Base-by-base conservation (phyloP, 202 grass and related monocot species). In the Carex arenaria region DNA sequence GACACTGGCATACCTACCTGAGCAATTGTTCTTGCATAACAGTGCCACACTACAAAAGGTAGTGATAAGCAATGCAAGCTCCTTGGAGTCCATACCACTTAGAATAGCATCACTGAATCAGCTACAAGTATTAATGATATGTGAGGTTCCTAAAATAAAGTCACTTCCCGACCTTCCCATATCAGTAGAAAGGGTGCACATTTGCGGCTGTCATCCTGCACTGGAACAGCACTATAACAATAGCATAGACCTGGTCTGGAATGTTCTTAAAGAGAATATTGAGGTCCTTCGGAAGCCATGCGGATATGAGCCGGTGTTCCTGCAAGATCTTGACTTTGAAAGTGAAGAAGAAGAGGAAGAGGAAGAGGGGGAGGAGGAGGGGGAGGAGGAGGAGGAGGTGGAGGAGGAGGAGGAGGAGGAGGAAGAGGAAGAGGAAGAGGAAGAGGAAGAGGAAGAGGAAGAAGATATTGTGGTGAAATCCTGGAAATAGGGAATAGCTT, bases 201-300 rank as follows among this genome's bases (percentile, higher is more conserved):
- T 73, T 20, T 73, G 69, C 20, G 69, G 69, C 10, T 73, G 69
- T 73, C 69, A 73, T 73, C 40, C 45, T 73, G 38, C 69, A 23
- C 5, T 73, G 45, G 45, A 45, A 51, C 40, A 73, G 4, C 40
- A 73, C 3, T 23, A 73, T 73, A 73, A 51, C 36, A 51, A 51
- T 47, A 26, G 69, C 36, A 73, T 11, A 13, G 69, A 73, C 20
- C 45, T 73, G 49, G 38, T 73, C 3, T 73, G 69, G 69, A 73
- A 73, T 73, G 31, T 73, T 73, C 36, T 42, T 73, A 73, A 73
- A 73, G 31, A 73, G 69, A 51, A 45, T 47, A 43, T 73, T 45
- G 45, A 51, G 69, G 19, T 73, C 31, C 31, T 73, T 22, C 40
- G 1, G 7, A 22, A 42, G 17, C 10, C 69, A 20, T 73, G 69